Base-by-base conservation (phyloP, 208 protist species). In the Crithidia sp. region DNA sequence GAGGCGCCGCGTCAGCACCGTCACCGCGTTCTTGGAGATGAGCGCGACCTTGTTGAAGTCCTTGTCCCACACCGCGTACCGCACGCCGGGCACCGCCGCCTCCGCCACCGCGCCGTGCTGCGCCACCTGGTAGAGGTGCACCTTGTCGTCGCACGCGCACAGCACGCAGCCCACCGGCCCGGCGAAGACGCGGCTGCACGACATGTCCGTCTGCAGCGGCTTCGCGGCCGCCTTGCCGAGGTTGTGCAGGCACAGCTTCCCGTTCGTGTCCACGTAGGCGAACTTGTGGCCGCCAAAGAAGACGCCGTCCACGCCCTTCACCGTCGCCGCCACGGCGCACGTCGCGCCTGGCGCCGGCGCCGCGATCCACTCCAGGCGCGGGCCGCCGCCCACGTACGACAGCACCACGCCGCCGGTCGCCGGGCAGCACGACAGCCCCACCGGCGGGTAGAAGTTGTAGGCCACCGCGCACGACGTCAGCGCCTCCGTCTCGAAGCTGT, bases 231-330 rank as follows among this genome's bases (percentile, higher is more conserved):
- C 87, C 58, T 96, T 95, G 36, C 91, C 76, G 3, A 93, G 61
- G 74, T 96, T 93, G 60, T 90, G 89, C 54, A 99, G 74, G 53
- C 94, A 77, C 66, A 99, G 82, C 44, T 92, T 84, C 8, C 84
- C 81, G 43, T 68, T 90, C 40, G 89, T 90, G 68, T 98, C 93
- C 3, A 99, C 78, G 39, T 95, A 96, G 14, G 91, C 98, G 67
- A 98, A 98, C 71, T 98, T 97, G 77, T 99, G 98, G 36, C 96
- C 84, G 37, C 94, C 95, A 52, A 99, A 95, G 69, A 99, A 99
- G 14, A 98, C 92, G 50, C 94, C 94, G 57, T 84, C 84, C 4
- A 96, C 85, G 40, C 90, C 90, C 36, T 78, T 81, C 5, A 78
- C 74, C 16, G 81, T 80, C 39, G 44, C 47, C 28, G 50, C 43